Base-by-base conservation (phyloP, 1,284 basidiomycete genomes). In the Singerocomus rubriflavus region DNA sequence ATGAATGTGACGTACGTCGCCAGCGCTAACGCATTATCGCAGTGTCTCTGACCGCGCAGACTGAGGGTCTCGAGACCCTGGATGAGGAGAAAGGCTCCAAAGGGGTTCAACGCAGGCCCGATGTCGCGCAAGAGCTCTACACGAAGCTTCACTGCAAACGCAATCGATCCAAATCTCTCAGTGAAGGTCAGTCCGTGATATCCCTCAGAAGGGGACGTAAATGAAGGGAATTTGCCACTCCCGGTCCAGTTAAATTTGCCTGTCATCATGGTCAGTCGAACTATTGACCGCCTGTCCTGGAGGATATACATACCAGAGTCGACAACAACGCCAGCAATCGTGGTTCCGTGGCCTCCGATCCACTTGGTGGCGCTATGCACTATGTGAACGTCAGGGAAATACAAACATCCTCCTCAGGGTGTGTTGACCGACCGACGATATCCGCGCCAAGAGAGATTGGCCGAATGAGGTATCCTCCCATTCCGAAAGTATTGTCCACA, bases 401-500 rank as follows among this genome's bases (percentile, higher is more conserved):
- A 2, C 3, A 5, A 1, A 25, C 37, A 21, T 11, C 6, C 12
- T 11, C 6, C 12, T 21, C 2, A 26, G 6, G 9, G 14, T 4
- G n/a, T 13, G 31, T 30, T 13, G 16, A 68, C 76, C 33, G 34
- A 81, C 81, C 71, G 53, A 94, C 78, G 51, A 95, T 89, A 62
- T 95, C 86, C 38, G 90, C 91, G 26, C 92, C 92, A 56, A 84
- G 78, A 26, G 87, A 80, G 51, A 93, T 84, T 10, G 92, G 91
- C 5, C 79, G 75, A 48, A 88, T 68, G 39, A 56, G 33, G 37
- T 55, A 51, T 44, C 84, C 87, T 60, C 87, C 91, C 68, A 91
- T 85, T 55, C 92, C 92, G 60, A 94, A 93, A 0, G 91, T 94
- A 71, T 95, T 95, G 69, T 95, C 93, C 1, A 94, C 91, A 27